Evolutionary conservation across 805 yeast species (phyloP).

Genomic region (Ogataea populi-albae): DNA sequence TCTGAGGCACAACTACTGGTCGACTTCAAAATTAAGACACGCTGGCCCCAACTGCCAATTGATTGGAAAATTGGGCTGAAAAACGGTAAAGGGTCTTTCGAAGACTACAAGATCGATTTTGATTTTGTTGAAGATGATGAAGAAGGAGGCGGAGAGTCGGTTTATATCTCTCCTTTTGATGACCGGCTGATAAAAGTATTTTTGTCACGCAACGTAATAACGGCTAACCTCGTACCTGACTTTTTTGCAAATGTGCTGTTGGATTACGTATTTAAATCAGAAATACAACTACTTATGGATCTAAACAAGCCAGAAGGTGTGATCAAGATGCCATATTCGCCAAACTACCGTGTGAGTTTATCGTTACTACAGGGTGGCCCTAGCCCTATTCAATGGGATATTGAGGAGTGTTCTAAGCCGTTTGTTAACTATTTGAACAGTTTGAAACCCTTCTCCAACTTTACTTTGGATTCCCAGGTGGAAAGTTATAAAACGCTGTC

Average conservation of each 20-base stretch:
- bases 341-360: constrained; percentile 71
- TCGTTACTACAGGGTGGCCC: constrained; percentile 73
- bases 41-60: constrained; percentile 9
- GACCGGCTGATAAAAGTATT: constrained; percentile 34
- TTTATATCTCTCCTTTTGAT: constrained; percentile 37
- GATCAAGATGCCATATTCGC: constrained; percentile 53
- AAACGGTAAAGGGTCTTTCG: constrained; percentile 21
- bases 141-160: constrained; percentile 17
- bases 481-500: constrained; percentile 59
- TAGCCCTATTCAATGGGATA: constrained; percentile 69
- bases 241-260: constrained; percentile 37
- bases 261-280: constrained; percentile 39
- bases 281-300: constrained; percentile 32
- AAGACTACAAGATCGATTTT: constrained; percentile 38
- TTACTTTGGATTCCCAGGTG: constrained; percentile 76
- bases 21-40: constrained; percentile 24
- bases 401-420: constrained; percentile 48
- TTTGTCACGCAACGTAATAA: constrained; percentile 28
- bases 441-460: constrained; percentile 57
- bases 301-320: constrained; percentile 26
- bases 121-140: constrained; percentile 27
- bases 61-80: constrained; percentile 34
- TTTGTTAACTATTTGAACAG: constrained; percentile 55
- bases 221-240: constrained; percentile 32
- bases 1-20: constrained; percentile 36